Base-by-base conservation (phyloP, 495 filamentous ascomycete species). In the Penicillium fimorum region DNA sequence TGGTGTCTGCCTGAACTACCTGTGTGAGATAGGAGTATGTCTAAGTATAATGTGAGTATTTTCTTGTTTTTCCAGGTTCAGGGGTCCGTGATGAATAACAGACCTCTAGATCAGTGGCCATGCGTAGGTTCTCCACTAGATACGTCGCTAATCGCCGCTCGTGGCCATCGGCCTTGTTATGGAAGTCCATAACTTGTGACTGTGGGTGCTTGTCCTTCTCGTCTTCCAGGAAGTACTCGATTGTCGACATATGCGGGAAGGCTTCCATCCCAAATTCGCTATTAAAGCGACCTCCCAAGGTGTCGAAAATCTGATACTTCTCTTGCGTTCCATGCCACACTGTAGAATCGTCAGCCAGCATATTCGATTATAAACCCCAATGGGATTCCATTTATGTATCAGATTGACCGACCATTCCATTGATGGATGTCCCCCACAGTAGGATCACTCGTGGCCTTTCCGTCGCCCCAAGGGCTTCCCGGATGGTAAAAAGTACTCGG, bases 191-290 rank as follows among this genome's bases (percentile, higher is more conserved):
- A 0, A 90, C 93, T 15, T 88, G 86, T 7, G 88, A 92, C 60
- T 96, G 91, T 0, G 94, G 82, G 69, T 90, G 91, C n/a, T 86
- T 82, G 63, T 97, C 90, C 6, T 82, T 79, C 38, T 80, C 79
- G 11, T 87, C 75, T n/a, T 85, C 85, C 43, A 96, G 80, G 72
- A 83, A 96, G 35, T 85, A 79, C 38, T 95, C 86, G 61, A 97
- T 91, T 0, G 93, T 96, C n/a, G 83, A 80, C 60, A 93, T 79
- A 47, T 86, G 80, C 0, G 93, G 93, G 71, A 96, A 96, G 2
- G 88, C 90, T 63, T 96, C 83, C 92, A 97, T 96, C 51, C 93
- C 93, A 63, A 97, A 97, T 63, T 97, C 93, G 47, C 87, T 89
- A 56, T 96, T 91, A 70, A 97, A 97, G 2, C 93, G 84, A 13